A percentile compares a stretch with the other conserved stretches of the same genome.
Evolutionary conservation across 208 protist genomes (phyloP).

Genomic region (Acanthamoeba lenticulata): DNA sequence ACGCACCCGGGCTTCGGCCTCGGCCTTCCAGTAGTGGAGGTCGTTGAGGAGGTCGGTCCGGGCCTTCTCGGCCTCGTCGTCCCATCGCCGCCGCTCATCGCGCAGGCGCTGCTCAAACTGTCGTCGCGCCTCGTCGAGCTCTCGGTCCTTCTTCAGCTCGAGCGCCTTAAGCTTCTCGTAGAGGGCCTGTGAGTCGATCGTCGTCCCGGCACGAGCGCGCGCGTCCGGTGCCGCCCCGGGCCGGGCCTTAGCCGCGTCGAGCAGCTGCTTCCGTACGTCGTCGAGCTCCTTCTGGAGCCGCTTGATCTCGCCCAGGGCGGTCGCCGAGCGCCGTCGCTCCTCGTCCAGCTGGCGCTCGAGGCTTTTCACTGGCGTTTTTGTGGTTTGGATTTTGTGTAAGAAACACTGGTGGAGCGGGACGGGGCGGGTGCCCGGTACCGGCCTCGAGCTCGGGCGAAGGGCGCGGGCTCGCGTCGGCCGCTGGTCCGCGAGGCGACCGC

Average conservation of each 20-base stretch:
- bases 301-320: neutral
- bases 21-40: conserved; percentile 6
- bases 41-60: neutral
- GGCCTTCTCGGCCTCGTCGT: neutral
- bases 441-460: neutral
- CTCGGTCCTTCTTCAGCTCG: conserved; percentile 1
- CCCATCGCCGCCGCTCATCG: neutral
- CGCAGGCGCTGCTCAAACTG: neutral
- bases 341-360: conserved; percentile 7
- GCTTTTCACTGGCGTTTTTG: neutral
- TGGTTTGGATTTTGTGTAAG: neutral
- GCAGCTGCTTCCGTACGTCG: too few relatives aligned
- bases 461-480: neutral
- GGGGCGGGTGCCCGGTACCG: neutral
- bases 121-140: neutral
- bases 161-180: neutral
- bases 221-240: neutral
- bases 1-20: neutral
- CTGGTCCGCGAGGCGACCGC: neutral
- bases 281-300: neutral
- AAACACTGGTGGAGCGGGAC: neutral
- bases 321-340: neutral
- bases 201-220: neutral
- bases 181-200: conserved; percentile 7
- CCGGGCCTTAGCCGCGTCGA: neutral